A percentile compares a stretch with the other conserved stretches of the same genome.
Evolutionary conservation across 345 rosid genomes (phyloP).

Genomic region (Eucalyptus coolabah): DNA sequence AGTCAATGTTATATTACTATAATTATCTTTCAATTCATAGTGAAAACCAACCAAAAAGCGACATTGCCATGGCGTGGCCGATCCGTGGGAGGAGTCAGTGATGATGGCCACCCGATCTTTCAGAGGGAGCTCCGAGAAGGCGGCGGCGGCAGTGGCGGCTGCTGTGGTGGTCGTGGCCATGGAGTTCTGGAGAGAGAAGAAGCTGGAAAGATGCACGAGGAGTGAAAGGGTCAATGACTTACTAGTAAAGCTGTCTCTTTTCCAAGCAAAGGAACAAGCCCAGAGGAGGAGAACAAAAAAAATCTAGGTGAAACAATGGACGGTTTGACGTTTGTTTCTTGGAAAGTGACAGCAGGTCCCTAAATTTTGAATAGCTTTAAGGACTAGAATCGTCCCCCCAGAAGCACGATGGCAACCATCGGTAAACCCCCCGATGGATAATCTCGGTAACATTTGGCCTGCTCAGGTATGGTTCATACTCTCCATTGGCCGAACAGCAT

Average conservation of each 20-base stretch:
- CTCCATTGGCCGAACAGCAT: no score
- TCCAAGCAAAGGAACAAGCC: background rate
- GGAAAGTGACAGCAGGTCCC: background rate
- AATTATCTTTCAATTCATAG: no score
- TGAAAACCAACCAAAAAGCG: no score
- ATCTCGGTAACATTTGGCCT: no score
- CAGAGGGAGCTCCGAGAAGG: background rate
- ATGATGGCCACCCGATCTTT: slow-evolving; percentile 19
- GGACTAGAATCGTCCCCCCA: background rate
- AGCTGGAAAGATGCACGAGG: background rate
- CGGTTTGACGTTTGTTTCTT: background rate
- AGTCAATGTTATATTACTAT: no score
- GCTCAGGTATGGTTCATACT: no score
- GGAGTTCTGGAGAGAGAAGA: background rate
- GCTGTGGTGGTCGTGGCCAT: background rate
- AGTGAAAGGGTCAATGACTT: background rate
- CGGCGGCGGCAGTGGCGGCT: background rate
- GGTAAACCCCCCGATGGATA: background rate
- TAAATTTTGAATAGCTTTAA: background rate
- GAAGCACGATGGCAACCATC: background rate
- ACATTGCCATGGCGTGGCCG: slow-evolving; percentile 1
- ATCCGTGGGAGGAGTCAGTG: slow-evolving; percentile 25
- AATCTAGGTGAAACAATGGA: background rate
- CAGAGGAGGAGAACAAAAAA: background rate
- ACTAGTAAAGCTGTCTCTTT: background rate